Percentiles rank a stretch among this genome's conserved stretches.
Evolutionary conservation across 2,329 filamentous ascomycete species (phyloP).

Genomic region (Aspergillus novoparasiticus): DNA sequence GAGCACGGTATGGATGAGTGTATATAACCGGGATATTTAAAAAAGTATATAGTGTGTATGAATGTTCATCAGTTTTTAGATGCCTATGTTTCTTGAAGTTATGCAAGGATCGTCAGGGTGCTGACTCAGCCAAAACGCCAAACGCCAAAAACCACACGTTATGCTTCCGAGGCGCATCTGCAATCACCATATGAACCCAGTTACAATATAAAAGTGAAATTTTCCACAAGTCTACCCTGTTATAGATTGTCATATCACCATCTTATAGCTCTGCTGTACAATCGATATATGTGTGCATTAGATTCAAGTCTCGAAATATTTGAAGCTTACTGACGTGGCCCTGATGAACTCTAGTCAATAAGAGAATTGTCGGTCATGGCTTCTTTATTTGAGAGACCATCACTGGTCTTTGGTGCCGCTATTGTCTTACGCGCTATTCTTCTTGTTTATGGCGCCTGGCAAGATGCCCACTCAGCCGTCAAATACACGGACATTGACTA

Average conservation of each 20-base stretch:
- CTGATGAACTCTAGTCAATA: conserved; percentile 6
- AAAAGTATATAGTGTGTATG: background rate
- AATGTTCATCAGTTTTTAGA: background rate
- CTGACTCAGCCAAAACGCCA: conserved; percentile 9
- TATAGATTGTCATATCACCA: background rate
- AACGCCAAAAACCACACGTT: conserved; percentile 4
- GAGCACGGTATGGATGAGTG: background rate
- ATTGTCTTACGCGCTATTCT: conserved; percentile 70
- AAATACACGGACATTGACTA: conserved; percentile 99
- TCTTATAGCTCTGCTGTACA: background rate
- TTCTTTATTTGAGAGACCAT: conserved; percentile 36
- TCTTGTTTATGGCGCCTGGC: conserved; percentile 85
- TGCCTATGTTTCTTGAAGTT: background rate
- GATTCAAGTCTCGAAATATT: background rate
- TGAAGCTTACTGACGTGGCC: background rate
- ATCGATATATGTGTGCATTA: background rate
- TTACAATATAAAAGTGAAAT: background rate
- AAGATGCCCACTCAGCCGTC: conserved; percentile 86
- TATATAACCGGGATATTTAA: background rate
- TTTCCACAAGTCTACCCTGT: too few relatives aligned
- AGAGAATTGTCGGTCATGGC: conserved; percentile 9
- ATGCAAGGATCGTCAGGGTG: background rate
- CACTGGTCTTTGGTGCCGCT: conserved; percentile 39
- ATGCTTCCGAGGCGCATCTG: background rate
- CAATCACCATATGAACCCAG: background rate